Conservation (phyloP, 768 basidiomycete genomes). For the Termitomyces eurrhizus region DNA sequence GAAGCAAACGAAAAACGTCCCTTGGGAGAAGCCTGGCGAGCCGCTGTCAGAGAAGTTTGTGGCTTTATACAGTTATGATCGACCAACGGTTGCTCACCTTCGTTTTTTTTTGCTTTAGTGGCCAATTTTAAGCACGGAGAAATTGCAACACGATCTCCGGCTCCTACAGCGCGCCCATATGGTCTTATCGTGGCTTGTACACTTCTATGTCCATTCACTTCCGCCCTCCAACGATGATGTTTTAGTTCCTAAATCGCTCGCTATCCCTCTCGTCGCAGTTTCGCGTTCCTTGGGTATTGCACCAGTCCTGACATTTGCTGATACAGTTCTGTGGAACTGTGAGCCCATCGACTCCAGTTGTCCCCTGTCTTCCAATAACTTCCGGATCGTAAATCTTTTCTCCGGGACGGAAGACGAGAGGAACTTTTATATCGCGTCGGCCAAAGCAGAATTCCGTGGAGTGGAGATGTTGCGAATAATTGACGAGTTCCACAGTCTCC, state of each 20-base stretch:
- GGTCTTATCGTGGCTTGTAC: conserved; percentile 84
- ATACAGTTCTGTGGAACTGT: conserved; percentile 95
- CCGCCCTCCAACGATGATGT: conserved; percentile 42
- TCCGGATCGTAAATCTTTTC: conserved; percentile 70
- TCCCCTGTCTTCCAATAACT: conserved; percentile 68
- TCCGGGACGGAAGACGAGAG: conserved; percentile 83
- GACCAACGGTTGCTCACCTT: conserved; percentile 11
- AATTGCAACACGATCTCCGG: conserved; percentile 51
- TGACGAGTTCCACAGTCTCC: conserved; percentile 79
- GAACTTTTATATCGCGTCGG: conserved; percentile 85
- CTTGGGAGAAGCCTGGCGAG: conserved; percentile 68
- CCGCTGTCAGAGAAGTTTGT: conserved; percentile 59
- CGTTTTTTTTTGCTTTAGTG: conserved; percentile 43
- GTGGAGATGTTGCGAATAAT: conserved; percentile 84
- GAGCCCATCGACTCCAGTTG: conserved; percentile 51
- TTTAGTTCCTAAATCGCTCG: conserved; percentile 70
- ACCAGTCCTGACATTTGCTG: conserved; percentile 92
- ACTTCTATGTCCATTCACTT: conserved; percentile 86
- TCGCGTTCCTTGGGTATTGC: conserved; percentile 81
- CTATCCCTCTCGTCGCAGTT: conserved; percentile 73
- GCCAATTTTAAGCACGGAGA: conserved; percentile 58
- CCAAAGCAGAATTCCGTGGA: conserved; percentile 80
- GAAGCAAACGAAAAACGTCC: conserved; percentile 44
- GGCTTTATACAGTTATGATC: conserved; percentile 4
- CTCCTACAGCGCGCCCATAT: conserved; percentile 81